Conservation (phyloP, 495 filamentous ascomycete genomes). For the Tricharina praecox region DNA sequence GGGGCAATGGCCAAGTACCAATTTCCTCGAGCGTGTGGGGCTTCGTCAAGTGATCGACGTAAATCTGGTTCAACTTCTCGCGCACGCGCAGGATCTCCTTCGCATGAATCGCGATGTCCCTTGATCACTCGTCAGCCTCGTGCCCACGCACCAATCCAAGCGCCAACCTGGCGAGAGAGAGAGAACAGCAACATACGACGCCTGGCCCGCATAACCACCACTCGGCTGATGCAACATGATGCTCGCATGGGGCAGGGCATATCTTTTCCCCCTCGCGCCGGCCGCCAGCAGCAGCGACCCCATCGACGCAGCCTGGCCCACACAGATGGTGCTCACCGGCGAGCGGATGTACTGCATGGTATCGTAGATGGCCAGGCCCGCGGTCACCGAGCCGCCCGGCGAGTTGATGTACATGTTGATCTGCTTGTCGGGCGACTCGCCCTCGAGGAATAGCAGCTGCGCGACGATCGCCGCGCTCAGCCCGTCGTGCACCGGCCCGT, state of each 20-base stretch:
- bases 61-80: slow-evolving; percentile 75
- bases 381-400: slow-evolving; percentile 88
- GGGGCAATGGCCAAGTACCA: slow-evolving; percentile 9
- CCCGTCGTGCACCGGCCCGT: slow-evolving; percentile 75
- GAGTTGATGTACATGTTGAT: slow-evolving; percentile 98
- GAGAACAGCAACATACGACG: slow-evolving; percentile 29
- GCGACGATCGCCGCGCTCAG: slow-evolving; percentile 83
- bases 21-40: slow-evolving; percentile 40
- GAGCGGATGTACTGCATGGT: slow-evolving; percentile 95
- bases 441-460: slow-evolving; percentile 94
- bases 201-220: slow-evolving; percentile 81
- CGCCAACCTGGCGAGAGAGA: not conserved
- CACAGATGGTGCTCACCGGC: slow-evolving; percentile 82
- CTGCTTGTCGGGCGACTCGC: slow-evolving; percentile 79
- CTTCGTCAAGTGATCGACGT: slow-evolving; percentile 68
- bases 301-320: slow-evolving; percentile 92
- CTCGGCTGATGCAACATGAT: slow-evolving; percentile 94
- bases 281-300: slow-evolving; percentile 76
- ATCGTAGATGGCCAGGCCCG: slow-evolving; percentile 90
- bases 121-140: slow-evolving; percentile 10
- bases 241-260: slow-evolving; percentile 73
- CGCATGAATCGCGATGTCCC: slow-evolving; percentile 89
- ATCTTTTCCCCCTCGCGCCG: slow-evolving; percentile 68
- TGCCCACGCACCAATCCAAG: not conserved
- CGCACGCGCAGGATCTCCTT: slow-evolving; percentile 86